phyloP scores from a whole-genome alignment of 179 eudicot genomes.

The Gypsophila paniculata region DNA sequence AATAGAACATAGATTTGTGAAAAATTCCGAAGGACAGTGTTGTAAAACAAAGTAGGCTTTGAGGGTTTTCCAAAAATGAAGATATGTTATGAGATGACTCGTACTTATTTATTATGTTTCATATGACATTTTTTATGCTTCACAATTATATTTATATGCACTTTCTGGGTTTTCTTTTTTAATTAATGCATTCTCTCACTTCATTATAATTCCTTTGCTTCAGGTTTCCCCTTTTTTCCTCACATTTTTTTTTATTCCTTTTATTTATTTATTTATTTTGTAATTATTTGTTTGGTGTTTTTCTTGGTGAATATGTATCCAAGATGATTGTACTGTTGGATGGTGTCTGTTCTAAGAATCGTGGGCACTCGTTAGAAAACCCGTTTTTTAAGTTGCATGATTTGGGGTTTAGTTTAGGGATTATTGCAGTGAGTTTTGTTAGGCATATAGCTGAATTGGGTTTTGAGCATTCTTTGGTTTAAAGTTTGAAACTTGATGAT shows the following conservation, averaged over 20 bases:
- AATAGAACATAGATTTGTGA: too few species aligned
- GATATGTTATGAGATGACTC: too few species aligned
- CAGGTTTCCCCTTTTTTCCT: conserved; percentile 22
- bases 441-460: background rate
- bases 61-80: too few species aligned
- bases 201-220: conserved; percentile 20
- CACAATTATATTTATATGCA: conserved; percentile 1
- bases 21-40: too few species aligned
- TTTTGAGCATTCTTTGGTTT: background rate
- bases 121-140: background rate
- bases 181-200: conserved; percentile 24
- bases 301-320: background rate
- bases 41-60: too few species aligned
- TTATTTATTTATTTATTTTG: background rate
- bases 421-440: conserved; percentile 19
- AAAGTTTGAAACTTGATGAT: conserved; percentile 17
- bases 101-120: background rate
- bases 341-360: background rate
- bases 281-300: background rate
- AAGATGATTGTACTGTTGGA: background rate
- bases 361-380: conserved; percentile 1
- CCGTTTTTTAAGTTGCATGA: background rate
- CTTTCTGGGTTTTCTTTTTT: conserved; percentile 20
- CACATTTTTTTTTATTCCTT: background rate
- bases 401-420: too few species aligned